A percentile compares a stretch with the other conserved stretches of the same genome.
Evolutionary conservation across 495 filamentous ascomycete species (phyloP).

Genomic region (Neurospora sublineolata): DNA sequence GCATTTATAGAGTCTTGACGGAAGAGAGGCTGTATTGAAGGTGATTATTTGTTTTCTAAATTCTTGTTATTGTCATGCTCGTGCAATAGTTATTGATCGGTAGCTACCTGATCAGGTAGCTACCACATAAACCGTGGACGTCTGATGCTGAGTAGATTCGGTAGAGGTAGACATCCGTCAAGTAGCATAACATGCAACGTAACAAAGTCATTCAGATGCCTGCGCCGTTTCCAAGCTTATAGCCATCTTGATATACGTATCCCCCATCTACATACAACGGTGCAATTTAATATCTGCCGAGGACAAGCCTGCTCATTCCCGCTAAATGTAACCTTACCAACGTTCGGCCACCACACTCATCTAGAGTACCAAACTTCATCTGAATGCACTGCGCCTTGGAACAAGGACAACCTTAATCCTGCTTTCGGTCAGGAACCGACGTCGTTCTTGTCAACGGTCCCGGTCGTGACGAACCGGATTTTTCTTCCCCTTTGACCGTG

Average conservation of each 20-base stretch:
- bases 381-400: not conserved
- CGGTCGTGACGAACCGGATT: not conserved
- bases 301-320: not conserved
- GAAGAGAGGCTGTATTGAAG: not conserved
- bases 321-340: not conserved
- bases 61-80: too few relatives aligned
- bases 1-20: not conserved
- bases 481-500: not conserved
- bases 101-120: not conserved
- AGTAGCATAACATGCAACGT: not conserved
- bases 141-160: not conserved
- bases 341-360: not conserved
- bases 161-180: not conserved
- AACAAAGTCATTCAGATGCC: not conserved
- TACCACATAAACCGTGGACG: not conserved
- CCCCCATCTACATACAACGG: not conserved
- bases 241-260: not conserved
- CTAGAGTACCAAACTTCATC: not conserved
- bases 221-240: not conserved
- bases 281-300: not conserved
- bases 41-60: too few relatives aligned
- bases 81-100: too few relatives aligned
- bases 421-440: not conserved
- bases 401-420: not conserved
- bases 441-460: not conserved